Percentiles rank a stretch among this genome's conserved stretches.
Conservation (phyloP, 2,329 filamentous ascomycete species). For the Pseudogymnoascus sp. region DNA sequence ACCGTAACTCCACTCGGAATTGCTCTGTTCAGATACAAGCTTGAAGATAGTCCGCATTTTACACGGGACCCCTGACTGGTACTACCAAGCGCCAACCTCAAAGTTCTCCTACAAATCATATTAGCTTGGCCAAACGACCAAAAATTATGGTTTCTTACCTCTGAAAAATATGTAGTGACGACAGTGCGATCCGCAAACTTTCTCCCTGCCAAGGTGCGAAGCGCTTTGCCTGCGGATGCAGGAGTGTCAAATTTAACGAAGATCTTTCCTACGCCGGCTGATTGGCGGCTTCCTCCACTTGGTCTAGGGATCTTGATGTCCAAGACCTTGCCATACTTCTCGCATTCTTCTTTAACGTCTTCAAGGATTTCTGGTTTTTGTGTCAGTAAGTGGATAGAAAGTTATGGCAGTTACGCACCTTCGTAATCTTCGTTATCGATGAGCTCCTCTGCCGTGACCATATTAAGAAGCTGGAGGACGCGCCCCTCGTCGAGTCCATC, state of each 20-base stretch:
- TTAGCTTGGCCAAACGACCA: constrained; percentile 25
- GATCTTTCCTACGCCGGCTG: constrained; percentile 91
- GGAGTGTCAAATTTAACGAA: constrained; percentile 84
- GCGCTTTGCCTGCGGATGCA: constrained; percentile 73
- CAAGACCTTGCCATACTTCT: constrained; percentile 77
- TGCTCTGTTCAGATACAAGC: not conserved
- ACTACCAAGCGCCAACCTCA: constrained; percentile 44
- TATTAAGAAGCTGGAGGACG: constrained; percentile 90
- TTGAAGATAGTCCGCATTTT: not conserved
- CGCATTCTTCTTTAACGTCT: constrained; percentile 86
- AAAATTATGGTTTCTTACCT: constrained; percentile 47
- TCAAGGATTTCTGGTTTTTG: constrained; percentile 75
- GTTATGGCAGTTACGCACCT: constrained; percentile 46
- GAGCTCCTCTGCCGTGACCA: constrained; percentile 94
- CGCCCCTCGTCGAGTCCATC: constrained; percentile 70
- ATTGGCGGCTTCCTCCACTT: constrained; percentile 71
- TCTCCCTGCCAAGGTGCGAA: constrained; percentile 82
- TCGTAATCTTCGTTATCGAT: constrained; percentile 93
- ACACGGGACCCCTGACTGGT: not conserved
- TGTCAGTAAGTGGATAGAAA: constrained; percentile 30
- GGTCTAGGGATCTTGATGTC: constrained; percentile 93
- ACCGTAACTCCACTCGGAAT: not conserved
- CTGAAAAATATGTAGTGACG: constrained; percentile 91
- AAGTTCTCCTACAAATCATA: constrained; percentile 68
- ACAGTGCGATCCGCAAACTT: constrained; percentile 97